phyloP scores from a whole-genome alignment of 495 filamentous ascomycete species.

The Aspergillus ostianus region DNA sequence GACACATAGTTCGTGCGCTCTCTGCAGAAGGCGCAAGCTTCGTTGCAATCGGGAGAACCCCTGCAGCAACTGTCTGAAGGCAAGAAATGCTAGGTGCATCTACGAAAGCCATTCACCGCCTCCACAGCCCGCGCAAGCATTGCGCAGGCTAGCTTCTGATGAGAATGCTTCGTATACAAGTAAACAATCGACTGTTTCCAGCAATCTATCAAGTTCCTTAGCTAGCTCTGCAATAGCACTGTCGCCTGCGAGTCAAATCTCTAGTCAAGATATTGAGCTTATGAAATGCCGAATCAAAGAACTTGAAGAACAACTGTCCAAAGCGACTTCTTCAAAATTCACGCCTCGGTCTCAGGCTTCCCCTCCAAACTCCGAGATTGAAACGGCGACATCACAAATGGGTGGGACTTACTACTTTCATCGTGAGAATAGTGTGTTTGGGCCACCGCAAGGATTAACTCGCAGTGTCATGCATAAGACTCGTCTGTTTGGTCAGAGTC shows the following conservation, averaged over 20 bases:
- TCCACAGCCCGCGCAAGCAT: conserved; percentile 8
- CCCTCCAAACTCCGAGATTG: conserved; percentile 24
- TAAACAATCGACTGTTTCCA: conserved; percentile 5
- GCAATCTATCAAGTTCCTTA: conserved; percentile 15
- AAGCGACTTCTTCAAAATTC: conserved; percentile 7
- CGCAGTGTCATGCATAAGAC: conserved; percentile 51
- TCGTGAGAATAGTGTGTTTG: conserved; percentile 20
- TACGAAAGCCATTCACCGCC: conserved; percentile 32
- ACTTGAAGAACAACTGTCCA: conserved; percentile 47
- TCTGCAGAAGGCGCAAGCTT: conserved; percentile 51
- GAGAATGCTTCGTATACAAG: background rate
- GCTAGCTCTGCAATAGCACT: conserved; percentile 26
- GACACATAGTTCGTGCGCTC: conserved; percentile 40
- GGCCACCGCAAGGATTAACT: conserved; percentile 26
- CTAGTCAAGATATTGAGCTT: conserved; percentile 34
- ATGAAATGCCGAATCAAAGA: conserved; percentile 37
- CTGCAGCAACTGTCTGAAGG: conserved; percentile 50
- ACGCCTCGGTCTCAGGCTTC: conserved; percentile 9
- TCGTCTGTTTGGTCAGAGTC: conserved; percentile 54
- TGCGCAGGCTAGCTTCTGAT: background rate
- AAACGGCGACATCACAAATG: conserved; percentile 24
- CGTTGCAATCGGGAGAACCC: conserved; percentile 48
- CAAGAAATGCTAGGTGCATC: conserved; percentile 39
- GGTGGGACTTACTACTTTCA: conserved; percentile 29
- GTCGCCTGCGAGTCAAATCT: conserved; percentile 29